phyloP scores from a whole-genome alignment of 345 rosid species.

The Carallia pectinifolia region DNA sequence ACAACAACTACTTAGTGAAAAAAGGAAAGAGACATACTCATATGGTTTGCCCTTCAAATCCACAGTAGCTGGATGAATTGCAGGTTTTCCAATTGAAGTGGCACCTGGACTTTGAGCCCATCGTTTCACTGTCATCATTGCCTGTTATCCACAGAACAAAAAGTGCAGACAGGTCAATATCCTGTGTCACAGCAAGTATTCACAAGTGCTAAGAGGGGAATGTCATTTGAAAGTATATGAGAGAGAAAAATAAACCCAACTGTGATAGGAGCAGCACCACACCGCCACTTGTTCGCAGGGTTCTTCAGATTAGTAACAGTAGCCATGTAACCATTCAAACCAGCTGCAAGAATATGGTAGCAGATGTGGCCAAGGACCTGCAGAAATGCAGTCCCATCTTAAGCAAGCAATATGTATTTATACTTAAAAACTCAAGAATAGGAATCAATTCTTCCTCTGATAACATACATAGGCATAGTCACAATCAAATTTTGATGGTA shows the following conservation, averaged over 20 bases:
- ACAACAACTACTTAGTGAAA: background rate
- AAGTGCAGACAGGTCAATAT: slow-evolving; percentile 8
- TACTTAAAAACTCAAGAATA: slow-evolving; percentile 2
- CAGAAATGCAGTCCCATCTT: slow-evolving; percentile 4
- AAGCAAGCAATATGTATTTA: background rate
- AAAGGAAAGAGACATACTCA: slow-evolving; percentile 55
- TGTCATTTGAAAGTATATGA: background rate
- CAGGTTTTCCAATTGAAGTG: slow-evolving; percentile 80
- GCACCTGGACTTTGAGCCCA: slow-evolving; percentile 82
- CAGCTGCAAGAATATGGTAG: slow-evolving; percentile 93
- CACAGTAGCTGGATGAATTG: slow-evolving; percentile 92
- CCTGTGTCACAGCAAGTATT: background rate
- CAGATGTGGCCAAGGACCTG: slow-evolving; percentile 93
- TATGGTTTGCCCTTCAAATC: slow-evolving; percentile 95
- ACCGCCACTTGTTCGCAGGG: slow-evolving; percentile 91
- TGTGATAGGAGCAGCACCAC: slow-evolving; percentile 94
- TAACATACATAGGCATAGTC: slow-evolving; percentile 92
- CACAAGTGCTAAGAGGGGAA: background rate
- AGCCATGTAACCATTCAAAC: slow-evolving; percentile 96
- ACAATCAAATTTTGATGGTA: slow-evolving; percentile 95
- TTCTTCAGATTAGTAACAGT: slow-evolving; percentile 85
- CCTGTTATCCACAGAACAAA: slow-evolving; percentile 38
- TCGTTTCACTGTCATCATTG: slow-evolving; percentile 91
- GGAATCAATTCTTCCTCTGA: slow-evolving; percentile 7
- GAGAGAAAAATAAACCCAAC: slow-evolving; percentile 41